These are phyloP conservation scores for Centella asiatica DNA, from an alignment of 129 eudicot genomes.

Conservation along the genomic window DNA sequence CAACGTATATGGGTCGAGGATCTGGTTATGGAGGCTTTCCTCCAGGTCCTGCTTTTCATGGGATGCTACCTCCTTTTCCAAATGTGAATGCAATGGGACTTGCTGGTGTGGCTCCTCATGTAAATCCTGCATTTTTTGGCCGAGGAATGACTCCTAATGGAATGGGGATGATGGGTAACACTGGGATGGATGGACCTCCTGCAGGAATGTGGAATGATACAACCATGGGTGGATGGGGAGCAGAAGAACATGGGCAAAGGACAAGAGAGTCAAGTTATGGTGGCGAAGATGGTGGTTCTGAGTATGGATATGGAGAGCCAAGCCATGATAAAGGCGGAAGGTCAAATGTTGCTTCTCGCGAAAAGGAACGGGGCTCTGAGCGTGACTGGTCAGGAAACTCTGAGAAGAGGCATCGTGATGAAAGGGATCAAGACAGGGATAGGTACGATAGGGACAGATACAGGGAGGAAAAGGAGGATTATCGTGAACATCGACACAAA, in stretches of 20 bases:
- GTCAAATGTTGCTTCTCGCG: conserved; percentile 54
- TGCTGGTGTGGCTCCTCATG: conserved; percentile 94
- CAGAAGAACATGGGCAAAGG: conserved; percentile 74
- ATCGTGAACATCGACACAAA: conserved; percentile 65
- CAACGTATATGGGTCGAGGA: conserved; percentile 83
- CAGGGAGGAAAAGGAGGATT: conserved; percentile 76
- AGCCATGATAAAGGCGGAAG: conserved; percentile 62
- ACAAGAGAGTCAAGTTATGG: conserved; percentile 83
- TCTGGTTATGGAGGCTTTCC: conserved; percentile 91
- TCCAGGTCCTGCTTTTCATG: conserved; percentile 74
- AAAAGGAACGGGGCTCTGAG: conserved; percentile 62
- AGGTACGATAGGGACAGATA: conserved; percentile 59
- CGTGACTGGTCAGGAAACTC: conserved; percentile 76
- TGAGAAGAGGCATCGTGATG: conserved; percentile 75
- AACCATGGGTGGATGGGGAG: conserved; percentile 78
- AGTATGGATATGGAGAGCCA: conserved; percentile 78
- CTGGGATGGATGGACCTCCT: conserved; percentile 73
- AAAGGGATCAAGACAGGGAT: conserved; percentile 59
- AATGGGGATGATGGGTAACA: conserved; percentile 78
- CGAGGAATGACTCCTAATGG: conserved; percentile 70
- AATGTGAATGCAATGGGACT: conserved; percentile 82
- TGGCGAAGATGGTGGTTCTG: conserved; percentile 91
- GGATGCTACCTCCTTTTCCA: conserved; percentile 87
- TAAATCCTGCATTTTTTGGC: conserved; percentile 85
- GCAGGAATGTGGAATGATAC: conserved; percentile 81